Base-by-base conservation (phyloP, 2,329 filamentous ascomycete species). In the Lachnellula subtilissima region DNA sequence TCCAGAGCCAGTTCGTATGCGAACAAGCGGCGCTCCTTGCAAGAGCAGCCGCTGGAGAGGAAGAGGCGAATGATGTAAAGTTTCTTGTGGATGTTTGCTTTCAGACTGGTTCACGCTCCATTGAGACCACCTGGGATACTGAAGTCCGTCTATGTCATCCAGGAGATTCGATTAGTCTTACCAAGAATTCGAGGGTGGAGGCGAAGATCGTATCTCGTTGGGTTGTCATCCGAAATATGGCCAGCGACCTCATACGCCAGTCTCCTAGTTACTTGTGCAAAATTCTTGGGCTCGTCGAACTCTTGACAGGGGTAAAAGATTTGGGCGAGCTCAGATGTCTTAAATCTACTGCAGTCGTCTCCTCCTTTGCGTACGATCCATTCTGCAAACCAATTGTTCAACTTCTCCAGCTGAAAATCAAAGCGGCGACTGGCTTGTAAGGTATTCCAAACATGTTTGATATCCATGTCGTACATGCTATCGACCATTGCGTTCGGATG, bases 21-120 rank as follows among this genome's bases (percentile, higher is more conserved):
- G 4, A 50, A 55, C 4, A 62, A 15, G 12, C 47, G 48, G 1
- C 54, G 32, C 22, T 49, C n/a, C 19, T 23, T 54, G 28, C 55
- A 60, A 14, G 11, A n/a, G 17, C 59, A 61, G 0, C 5, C 14
- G 2, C 19, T 4, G 2, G 32, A 12, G 2, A 54, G n/a, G 52
- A 60, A 57, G 14, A 7, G 5, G 9, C 35, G 8, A 1, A 22
- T 23, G 22, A 45, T 56, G 5, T 49, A 40, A 3, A 60, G 23
- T 11, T 23, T 47, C 32, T 55, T 19, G 22, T 54, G 50, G 8
- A 62, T 32, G n/a, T 60, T 56, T 25, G 19, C 28, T 4, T 35
- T 48, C 2, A 62, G 15, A 25, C 43, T 56, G 6, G 32, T 55
- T 14, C 49, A 7, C 14, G 36, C 19, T 15, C 6, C 23, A 23